Percentiles rank a stretch among this genome's conserved stretches.
Evolutionary conservation across 169 alveolate genomes (phyloP).

Genomic region (Plasmodium fragile): DNA sequence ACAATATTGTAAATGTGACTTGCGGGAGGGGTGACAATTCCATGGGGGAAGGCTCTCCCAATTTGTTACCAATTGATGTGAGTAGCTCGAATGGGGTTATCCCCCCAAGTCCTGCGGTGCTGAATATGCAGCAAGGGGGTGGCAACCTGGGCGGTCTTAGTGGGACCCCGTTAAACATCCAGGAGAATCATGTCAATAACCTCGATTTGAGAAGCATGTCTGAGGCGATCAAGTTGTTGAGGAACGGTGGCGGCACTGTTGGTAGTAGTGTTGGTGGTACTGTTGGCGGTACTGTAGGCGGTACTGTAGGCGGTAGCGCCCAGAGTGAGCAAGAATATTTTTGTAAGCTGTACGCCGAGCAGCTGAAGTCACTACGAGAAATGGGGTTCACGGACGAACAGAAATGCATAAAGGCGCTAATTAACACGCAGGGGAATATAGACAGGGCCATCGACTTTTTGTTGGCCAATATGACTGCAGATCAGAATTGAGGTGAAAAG

Average conservation of each 20-base stretch:
- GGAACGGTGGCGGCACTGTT: background rate
- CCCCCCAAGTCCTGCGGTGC: background rate
- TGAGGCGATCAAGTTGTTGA: conserved; percentile 3
- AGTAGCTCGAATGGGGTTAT: background rate
- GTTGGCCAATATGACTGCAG: conserved; percentile 78
- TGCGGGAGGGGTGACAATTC: background rate
- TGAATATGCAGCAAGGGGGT: background rate
- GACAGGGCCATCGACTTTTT: conserved; percentile 86
- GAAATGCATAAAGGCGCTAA: conserved; percentile 85
- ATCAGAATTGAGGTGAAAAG: background rate
- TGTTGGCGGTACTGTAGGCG: background rate
- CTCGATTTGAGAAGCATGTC: background rate
- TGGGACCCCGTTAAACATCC: background rate
- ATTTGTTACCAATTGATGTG: background rate
- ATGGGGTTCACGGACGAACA: conserved; percentile 89
- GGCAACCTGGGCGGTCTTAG: background rate
- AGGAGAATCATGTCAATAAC: conserved; percentile 6
- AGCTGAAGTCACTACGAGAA: conserved; percentile 82
- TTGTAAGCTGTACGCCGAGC: conserved; percentile 49
- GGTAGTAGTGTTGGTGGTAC: background rate
- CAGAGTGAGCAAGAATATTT: background rate
- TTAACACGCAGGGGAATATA: conserved; percentile 88
- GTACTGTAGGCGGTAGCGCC: background rate
- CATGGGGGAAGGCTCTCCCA: background rate
- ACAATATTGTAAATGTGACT: background rate